Base-by-base conservation (phyloP, 805 yeast genomes). In the Hanseniaspora thailandica region DNA sequence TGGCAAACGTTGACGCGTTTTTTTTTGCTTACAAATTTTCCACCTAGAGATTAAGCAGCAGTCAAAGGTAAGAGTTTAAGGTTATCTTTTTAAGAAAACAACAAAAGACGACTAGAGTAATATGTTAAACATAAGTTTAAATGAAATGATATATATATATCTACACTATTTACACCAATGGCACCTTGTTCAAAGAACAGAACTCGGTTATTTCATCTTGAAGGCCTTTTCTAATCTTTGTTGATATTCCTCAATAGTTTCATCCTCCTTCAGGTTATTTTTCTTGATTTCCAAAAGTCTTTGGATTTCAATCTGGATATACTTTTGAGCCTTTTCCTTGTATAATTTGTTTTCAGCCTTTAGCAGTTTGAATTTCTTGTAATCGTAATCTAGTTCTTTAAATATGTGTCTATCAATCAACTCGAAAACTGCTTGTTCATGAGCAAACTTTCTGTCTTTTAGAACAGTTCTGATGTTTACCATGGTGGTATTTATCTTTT, bases 401-500 rank as follows among this genome's bases (percentile, higher is more conserved):
- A 38, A 47, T 19, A 47, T 47, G 20, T 47, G 39, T 47, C 33
- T 47, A 28, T 47, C 52, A 39, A 47, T 10, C 3, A 39, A 13
- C 6, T 47, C 52, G 23, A 47, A 47, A 19, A 25, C 45, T 8
- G 44, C 22, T n/a, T 36, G 30, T 58, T 76, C 79, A 62, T 76
- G 79, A 0, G 89, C 80, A 55, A 78, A 78, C 59, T 83, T 84
- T 64, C 98, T 78, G 68, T 90, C 98, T 59, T 86, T 78, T 44
- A 90, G 72, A 4, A 86, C 96, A 65, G 84, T 90, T 65, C 86
- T 83, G 61, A 90, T 86, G 60, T 86, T 75, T 79, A 80, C 74
- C 87, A 84, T 81, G 1, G 88, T 76, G 33, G 73, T 71, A 59
- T 79, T 72, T 40, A 84, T 70, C 52, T 70, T 69, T 10, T 73